Conservation (phyloP, 2,329 filamentous ascomycete genomes). For the Fusarium continuum region DNA sequence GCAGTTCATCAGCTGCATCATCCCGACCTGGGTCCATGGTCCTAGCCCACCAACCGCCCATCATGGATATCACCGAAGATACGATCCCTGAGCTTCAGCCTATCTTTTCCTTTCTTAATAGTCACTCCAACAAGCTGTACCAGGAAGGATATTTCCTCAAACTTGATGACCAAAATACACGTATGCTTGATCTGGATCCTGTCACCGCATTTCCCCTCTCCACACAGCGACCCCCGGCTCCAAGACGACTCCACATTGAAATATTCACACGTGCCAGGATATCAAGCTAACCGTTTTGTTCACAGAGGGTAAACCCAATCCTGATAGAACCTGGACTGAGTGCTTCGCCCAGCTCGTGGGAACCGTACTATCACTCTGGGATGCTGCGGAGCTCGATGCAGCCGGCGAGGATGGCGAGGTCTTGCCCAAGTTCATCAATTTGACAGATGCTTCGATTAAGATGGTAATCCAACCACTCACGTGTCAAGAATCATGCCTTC, state of each 20-base stretch:
- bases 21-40: conserved; percentile 85
- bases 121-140: conserved; percentile 94
- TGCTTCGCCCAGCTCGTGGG: conserved; percentile 97
- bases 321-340: conserved; percentile 91
- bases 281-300: conserved; percentile 30
- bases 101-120: conserved; percentile 93
- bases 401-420: conserved; percentile 87
- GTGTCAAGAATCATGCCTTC: not conserved
- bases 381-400: conserved; percentile 88
- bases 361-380: conserved; percentile 94
- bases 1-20: conserved; percentile 49
- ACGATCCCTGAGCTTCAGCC: conserved; percentile 93
- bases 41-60: conserved; percentile 82
- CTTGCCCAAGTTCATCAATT: conserved; percentile 90
- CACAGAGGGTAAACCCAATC: conserved; percentile 84
- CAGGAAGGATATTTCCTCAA: conserved; percentile 98
- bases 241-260: conserved; percentile 18
- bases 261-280: conserved; percentile 15
- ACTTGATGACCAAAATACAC: conserved; percentile 90
- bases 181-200: conserved; percentile 61
- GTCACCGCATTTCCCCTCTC: conserved; percentile 40
- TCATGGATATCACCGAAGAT: conserved; percentile 86
- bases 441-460: conserved; percentile 97
- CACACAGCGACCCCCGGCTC: conserved; percentile 22
- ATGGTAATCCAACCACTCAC: conserved; percentile 71